These are phyloP conservation scores for Citrullus colocynthis DNA, from an alignment of 306 rosid species.

Conservation along the genomic window DNA sequence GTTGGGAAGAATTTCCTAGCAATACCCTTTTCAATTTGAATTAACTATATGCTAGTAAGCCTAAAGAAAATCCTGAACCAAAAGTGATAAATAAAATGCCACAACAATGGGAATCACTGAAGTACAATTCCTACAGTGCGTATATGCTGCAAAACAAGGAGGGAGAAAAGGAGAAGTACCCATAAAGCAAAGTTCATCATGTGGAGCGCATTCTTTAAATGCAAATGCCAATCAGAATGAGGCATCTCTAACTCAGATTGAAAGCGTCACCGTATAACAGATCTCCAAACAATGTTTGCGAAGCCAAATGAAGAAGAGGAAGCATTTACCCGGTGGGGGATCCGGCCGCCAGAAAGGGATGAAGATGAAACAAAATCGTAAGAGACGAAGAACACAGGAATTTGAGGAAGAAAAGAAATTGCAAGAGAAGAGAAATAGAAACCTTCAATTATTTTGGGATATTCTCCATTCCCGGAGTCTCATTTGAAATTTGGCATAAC, in stretches of 20 bases:
- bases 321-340: background rate
- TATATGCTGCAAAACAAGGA: background rate
- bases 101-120: background rate
- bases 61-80: background rate
- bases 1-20: background rate
- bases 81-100: background rate
- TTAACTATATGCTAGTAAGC: background rate
- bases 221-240: background rate
- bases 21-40: background rate
- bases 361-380: background rate
- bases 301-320: background rate
- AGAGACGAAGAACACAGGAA: background rate
- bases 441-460: too few species aligned
- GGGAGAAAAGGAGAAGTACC: background rate
- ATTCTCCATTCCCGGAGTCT: too few species aligned
- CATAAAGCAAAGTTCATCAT: background rate
- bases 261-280: background rate
- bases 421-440: too few species aligned
- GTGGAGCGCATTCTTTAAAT: background rate
- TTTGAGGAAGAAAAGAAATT: background rate
- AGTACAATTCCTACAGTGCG: background rate
- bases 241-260: background rate
- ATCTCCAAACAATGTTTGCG: background rate
- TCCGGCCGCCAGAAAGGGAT: background rate
- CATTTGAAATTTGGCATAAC: too few species aligned